Evolutionary conservation across 202 grass and related monocot genomes (phyloP).

Genomic region (Elaeis oleifera): DNA sequence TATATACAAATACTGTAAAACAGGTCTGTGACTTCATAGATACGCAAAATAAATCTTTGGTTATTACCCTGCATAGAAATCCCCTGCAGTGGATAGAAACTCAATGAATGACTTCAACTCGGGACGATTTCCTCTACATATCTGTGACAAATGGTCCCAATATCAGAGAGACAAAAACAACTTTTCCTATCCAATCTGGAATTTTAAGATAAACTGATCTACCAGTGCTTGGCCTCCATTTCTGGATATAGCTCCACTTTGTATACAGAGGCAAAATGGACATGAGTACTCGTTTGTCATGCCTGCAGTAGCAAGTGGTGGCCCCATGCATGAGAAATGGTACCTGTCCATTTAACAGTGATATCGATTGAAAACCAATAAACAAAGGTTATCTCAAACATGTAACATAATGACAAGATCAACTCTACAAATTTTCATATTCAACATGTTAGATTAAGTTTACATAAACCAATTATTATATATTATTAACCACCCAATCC

Average conservation of each 20-base stretch:
- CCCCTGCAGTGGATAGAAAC: conserved; percentile 34
- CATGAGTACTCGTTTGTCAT: conserved; percentile 33
- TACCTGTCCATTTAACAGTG: conserved; percentile 48
- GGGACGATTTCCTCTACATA: conserved; percentile 45
- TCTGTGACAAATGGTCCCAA: conserved; percentile 32
- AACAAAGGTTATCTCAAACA: background rate
- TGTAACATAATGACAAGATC: too few species aligned
- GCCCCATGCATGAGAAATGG: conserved; percentile 57
- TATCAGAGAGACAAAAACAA: conserved; percentile 21
- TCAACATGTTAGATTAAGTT: too few species aligned
- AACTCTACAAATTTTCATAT: too few species aligned
- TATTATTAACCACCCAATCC: too few species aligned
- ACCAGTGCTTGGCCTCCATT: conserved; percentile 51
- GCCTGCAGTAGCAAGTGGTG: conserved; percentile 22
- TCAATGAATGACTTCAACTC: conserved; percentile 47
- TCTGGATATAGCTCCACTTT: conserved; percentile 49
- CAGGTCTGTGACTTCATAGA: too few species aligned
- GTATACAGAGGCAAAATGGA: conserved; percentile 54
- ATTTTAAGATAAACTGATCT: conserved; percentile 17
- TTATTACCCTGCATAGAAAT: conserved; percentile 57
- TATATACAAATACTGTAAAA: too few species aligned
- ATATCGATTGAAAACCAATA: conserved; percentile 14
- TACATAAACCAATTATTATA: too few species aligned
- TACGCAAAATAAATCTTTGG: conserved; percentile 2
- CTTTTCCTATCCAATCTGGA: conserved; percentile 1